These are phyloP conservation scores for Eucommia ulmoides DNA, from an alignment of 257 asterid species.

Conservation along the genomic window DNA sequence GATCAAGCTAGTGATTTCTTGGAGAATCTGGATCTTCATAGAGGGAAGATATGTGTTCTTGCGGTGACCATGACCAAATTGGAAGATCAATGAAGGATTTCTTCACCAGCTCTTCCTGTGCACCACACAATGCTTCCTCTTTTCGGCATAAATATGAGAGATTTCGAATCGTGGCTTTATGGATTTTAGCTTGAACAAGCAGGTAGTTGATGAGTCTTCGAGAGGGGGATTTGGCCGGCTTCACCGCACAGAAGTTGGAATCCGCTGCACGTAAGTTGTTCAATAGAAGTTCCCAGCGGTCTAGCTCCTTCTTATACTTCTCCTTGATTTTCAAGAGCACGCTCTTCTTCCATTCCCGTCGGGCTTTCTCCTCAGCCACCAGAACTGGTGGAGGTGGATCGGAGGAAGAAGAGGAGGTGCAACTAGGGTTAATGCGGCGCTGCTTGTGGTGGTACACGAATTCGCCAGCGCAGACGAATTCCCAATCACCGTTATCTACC, in stretches of 20 bases:
- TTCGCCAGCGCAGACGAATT: conserved; percentile 50
- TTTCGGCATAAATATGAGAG: no score
- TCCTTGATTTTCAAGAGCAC: conserved; percentile 46
- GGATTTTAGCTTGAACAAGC: no score
- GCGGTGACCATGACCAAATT: conserved; percentile 54
- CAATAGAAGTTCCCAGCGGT: conserved; percentile 67
- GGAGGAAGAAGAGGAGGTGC: no score
- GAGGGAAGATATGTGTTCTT: conserved; percentile 39
- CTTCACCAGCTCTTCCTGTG: no score
- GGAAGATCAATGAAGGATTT: conserved; percentile 43
- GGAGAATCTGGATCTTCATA: conserved; percentile 19
- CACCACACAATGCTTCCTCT: no score
- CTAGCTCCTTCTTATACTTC: conserved; percentile 36
- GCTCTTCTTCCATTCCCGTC: conserved; percentile 40
- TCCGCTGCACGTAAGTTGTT: conserved; percentile 39
- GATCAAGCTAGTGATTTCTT: not conserved
- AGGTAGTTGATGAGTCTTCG: no score
- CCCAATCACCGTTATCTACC: conserved; percentile 59
- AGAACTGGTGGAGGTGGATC: conserved; percentile 43
- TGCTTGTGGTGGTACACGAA: conserved; percentile 60
- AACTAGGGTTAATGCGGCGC: conserved; percentile 27
- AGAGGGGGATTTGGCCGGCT: no score
- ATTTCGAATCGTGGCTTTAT: no score
- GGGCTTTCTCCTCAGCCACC: conserved; percentile 37
- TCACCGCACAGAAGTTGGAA: no score